Evolutionary conservation across 164 flowering plant genomes (phyloP), one percentile per base, ranked within the genome.

Genomic region (Cinnamomum chago): DNA sequence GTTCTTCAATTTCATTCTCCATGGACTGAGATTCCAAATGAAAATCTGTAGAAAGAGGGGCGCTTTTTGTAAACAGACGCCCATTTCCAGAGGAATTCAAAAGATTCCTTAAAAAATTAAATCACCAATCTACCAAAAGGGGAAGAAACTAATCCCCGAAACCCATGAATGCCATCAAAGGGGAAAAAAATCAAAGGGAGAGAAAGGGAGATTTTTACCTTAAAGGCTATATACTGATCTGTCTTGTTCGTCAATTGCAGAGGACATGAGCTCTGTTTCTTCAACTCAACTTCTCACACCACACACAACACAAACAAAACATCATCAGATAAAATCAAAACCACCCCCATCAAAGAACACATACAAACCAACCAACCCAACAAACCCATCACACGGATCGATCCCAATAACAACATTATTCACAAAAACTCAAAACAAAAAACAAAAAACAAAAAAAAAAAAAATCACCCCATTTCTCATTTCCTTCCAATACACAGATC

Each of bases 191-290:
- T 1, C 66, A 50, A 24, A 40, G 11, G 2, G 11, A 40, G 11
- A 10, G 35, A 73, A 23, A 2, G 5, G 20, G 28, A 65, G 12
- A 65, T 18, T 17, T 71, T 10, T 76, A 95, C 97, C 94, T 95
- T 95, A 76, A 93, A 95, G 0, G 97, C 97, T 3, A 95, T 88
- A 82, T 84, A 82, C 25, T 91, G 82, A 72, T 90, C 86, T 3
- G 93, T 87, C 84, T 88, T 95, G 82, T 95, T 92, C 0, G 84
- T 82, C 81, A 92, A 83, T 73, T 87, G 95, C 87, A 92, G 70
- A 51, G 95, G 84, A 83, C 97, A 94, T 7, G 97, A 86, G 77
- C 90, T 90, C 86, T 91, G 97, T 88, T 86, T 94, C 88, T 79
- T 92, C 89, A 91, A 78, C 78, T 92, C 97, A 80, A 91, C 97